Evolutionary conservation across 768 basidiomycete species (phyloP), one percentile per base, ranked within the genome.

Genomic region (Tricholoma furcatifolium): DNA sequence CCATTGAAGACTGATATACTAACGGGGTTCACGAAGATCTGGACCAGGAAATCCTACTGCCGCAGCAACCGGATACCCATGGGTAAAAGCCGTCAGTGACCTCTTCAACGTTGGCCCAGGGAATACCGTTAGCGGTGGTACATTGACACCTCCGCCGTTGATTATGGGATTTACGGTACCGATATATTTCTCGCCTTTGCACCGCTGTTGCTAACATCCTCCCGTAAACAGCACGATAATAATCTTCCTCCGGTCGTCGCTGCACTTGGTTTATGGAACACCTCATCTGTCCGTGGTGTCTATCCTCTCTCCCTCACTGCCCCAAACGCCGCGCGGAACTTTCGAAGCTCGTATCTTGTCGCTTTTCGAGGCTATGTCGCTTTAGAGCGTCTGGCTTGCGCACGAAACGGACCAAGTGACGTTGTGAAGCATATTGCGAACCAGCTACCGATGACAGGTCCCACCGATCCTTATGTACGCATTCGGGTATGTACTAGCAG

Each of bases 41-140:
- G 76, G 76, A 9, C 74, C 74, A 1, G 76, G 76, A 4, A 77
- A 76, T 57, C 71, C 73, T 1, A 65, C 73, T 20, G 67, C 75
- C 1, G 75, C 68, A 0, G 67, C 72, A 2, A 67, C 67, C 0
- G 75, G 71, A 2, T 72, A 62, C 40, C 75, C 75, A 0, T 74
- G 71, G 71, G 53, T 76, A 10, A 65, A 73, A 40, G 70, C 74
- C 2, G 58, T 76, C 36, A 64, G 70, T 4, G 68, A 71, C 17
- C 61, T 76, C 11, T 69, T 77, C 48, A 60, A 57, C 12, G 60
- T 61, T 9, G 70, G 70, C 0, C 69, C 75, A 0, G 59, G 61
- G 50, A 31, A 67, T 59, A 0, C 57, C 53, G 6, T 47, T 55
- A 9, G 62, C 14, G 65, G 60, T 6, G 66, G 66, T 12, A 66